These are phyloP conservation scores for Trypethelium eluteriae DNA, from an alignment of 495 filamentous ascomycete genomes.

Conservation along the genomic window DNA sequence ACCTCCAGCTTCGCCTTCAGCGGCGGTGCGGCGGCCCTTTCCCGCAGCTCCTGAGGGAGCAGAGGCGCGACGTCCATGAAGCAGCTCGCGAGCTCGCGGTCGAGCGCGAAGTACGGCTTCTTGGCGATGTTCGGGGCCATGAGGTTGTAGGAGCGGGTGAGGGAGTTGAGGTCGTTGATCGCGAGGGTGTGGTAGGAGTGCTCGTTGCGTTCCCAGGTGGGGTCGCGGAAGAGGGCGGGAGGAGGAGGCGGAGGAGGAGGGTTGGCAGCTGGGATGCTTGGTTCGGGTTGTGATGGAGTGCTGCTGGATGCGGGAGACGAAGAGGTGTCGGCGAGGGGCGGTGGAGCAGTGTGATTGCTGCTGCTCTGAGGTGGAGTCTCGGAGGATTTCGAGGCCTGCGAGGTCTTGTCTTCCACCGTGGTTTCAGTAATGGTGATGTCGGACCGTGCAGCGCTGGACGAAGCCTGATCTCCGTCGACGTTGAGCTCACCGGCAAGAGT, in stretches of 20 bases:
- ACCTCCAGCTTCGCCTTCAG: slow-evolving; percentile 33
- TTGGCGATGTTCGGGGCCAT: slow-evolving; percentile 87
- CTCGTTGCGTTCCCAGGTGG: slow-evolving; percentile 62
- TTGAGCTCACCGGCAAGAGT: slow-evolving; percentile 39
- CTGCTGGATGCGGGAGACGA: background rate
- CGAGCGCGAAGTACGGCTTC: slow-evolving; percentile 83
- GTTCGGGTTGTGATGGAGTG: background rate
- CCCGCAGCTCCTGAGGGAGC: slow-evolving; percentile 61
- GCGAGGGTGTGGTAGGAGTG: slow-evolving; percentile 68
- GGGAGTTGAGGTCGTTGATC: slow-evolving; percentile 67
- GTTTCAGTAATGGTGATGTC: slow-evolving; percentile 24
- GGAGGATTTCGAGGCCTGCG: background rate
- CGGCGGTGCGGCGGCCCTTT: slow-evolving; percentile 53
- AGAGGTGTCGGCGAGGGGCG: slow-evolving; percentile 9
- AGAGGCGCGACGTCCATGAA: slow-evolving; percentile 78
- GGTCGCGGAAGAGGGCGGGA: slow-evolving; percentile 53
- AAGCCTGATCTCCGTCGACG: slow-evolving; percentile 12
- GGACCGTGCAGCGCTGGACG: slow-evolving; percentile 11
- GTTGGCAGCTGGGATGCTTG: slow-evolving; percentile 21
- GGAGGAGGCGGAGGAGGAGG: slow-evolving; percentile 26
- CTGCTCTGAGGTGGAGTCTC: slow-evolving; percentile 13
- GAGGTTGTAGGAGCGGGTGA: slow-evolving; percentile 86
- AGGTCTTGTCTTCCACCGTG: slow-evolving; percentile 17
- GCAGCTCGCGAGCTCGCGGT: slow-evolving; percentile 71
- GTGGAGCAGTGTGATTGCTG: slow-evolving; percentile 6